phyloP scores from a whole-genome alignment of 176 grass and related monocot species.

The Zea mays region Zm-B73-REFERENCE-NAM-5.0 NC_050103.1:133733001-133733500 shows the following conservation, averaged over 20 bases:
- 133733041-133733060: neutral
- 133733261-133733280: neutral
- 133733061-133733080: neutral
- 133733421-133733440: slow-evolving; percentile 26
- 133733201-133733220: slow-evolving; percentile 19
- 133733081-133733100: neutral
- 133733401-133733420: slow-evolving; percentile 38
- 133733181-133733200: slow-evolving; percentile 38
- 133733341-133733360: slow-evolving; percentile 57
- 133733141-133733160: slow-evolving; percentile 46
- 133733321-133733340: slow-evolving; percentile 38
- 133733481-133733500: neutral
- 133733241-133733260: neutral
- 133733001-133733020: slow-evolving; percentile 13
- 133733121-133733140: slow-evolving; percentile 19
- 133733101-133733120: slow-evolving; percentile 14
- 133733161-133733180: slow-evolving; percentile 39
- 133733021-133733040: slow-evolving; percentile 35
- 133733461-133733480: neutral
- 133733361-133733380: slow-evolving; percentile 29
- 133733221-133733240: neutral
- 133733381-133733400: neutral
- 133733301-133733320: slow-evolving; percentile 1
- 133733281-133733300: neutral
- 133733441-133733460: neutral